Evolutionary conservation across 495 filamentous ascomycete species (phyloP).

Genomic region (Hypomontagnella monticulosa): DNA sequence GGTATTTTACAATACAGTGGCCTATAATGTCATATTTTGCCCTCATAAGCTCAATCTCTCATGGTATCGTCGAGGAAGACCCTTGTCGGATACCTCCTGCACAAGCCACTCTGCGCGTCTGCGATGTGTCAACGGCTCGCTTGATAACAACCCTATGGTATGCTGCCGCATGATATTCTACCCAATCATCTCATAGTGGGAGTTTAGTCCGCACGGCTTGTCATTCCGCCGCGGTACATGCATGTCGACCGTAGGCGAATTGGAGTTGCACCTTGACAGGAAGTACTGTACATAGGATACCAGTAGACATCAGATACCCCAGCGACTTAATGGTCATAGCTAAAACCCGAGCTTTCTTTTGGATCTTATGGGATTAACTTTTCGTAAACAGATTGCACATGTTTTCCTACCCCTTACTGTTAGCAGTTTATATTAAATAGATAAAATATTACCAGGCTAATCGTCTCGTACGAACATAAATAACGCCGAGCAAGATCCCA

Average conservation of each 20-base stretch:
- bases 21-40: too few species aligned
- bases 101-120: conserved; percentile 6
- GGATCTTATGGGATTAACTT: background rate
- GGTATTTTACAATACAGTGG: too few species aligned
- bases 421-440: background rate
- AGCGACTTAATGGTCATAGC: background rate
- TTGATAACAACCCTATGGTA: conserved; percentile 18
- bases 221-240: conserved; percentile 10
- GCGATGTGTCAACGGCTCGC: conserved; percentile 16
- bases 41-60: too few species aligned
- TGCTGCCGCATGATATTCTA: background rate
- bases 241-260: conserved; percentile 4
- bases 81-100: background rate
- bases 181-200: conserved; percentile 14
- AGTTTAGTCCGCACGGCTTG: conserved; percentile 7
- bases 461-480: conserved; percentile 5
- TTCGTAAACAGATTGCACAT: background rate
- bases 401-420: background rate
- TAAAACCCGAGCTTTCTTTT: background rate
- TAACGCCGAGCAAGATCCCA: conserved; percentile 19
- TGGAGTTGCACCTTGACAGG: conserved; percentile 1
- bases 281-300: conserved; percentile 15
- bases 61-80: background rate
- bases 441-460: conserved; percentile 6
- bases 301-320: background rate